Conservation (phyloP, 2,329 filamentous ascomycete genomes). For the Fusarium sp. region DNA sequence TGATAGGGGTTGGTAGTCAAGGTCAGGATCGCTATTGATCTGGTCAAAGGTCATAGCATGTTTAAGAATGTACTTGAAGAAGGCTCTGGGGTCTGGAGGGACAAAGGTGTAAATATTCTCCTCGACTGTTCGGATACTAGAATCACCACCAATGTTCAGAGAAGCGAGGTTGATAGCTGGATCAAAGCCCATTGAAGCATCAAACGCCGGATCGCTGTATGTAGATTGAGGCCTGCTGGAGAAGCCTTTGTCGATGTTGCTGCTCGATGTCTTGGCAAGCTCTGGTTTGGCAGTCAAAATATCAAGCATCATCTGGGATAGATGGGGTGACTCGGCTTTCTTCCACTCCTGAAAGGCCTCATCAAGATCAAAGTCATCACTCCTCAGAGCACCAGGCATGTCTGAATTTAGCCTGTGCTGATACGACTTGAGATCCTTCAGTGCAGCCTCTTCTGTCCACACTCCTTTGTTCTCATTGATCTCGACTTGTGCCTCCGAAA, state of each 20-base stretch:
- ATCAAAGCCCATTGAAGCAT: slow-evolving; percentile 62
- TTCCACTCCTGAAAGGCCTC: slow-evolving; percentile 92
- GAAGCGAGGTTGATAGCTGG: slow-evolving; percentile 74
- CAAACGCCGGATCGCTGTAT: slow-evolving; percentile 62
- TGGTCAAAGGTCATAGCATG: slow-evolving; percentile 76
- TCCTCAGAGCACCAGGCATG: slow-evolving; percentile 78
- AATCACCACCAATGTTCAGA: slow-evolving; percentile 69
- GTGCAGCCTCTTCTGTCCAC: slow-evolving; percentile 92
- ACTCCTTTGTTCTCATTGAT: slow-evolving; percentile 81
- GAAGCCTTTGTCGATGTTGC: slow-evolving; percentile 65
- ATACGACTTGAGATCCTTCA: slow-evolving; percentile 93
- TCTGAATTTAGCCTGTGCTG: slow-evolving; percentile 87
- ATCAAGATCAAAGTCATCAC: slow-evolving; percentile 88
- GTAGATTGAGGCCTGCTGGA: slow-evolving; percentile 60
- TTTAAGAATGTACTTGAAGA: slow-evolving; percentile 84
- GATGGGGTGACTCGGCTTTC: slow-evolving; percentile 83
- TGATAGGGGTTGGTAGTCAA: slow-evolving; percentile 68
- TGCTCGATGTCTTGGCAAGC: slow-evolving; percentile 79
- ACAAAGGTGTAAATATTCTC: slow-evolving; percentile 87
- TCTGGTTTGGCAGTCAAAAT: slow-evolving; percentile 88
- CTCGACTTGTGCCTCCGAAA: slow-evolving; percentile 84
- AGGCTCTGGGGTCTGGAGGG: slow-evolving; percentile 81
- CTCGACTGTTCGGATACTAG: slow-evolving; percentile 63
- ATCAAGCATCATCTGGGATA: slow-evolving; percentile 93
- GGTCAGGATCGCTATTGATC: slow-evolving; percentile 62